Base-by-base conservation (phyloP, 2,329 filamentous ascomycete genomes). In the Sporothrix pseudoabietina region DNA sequence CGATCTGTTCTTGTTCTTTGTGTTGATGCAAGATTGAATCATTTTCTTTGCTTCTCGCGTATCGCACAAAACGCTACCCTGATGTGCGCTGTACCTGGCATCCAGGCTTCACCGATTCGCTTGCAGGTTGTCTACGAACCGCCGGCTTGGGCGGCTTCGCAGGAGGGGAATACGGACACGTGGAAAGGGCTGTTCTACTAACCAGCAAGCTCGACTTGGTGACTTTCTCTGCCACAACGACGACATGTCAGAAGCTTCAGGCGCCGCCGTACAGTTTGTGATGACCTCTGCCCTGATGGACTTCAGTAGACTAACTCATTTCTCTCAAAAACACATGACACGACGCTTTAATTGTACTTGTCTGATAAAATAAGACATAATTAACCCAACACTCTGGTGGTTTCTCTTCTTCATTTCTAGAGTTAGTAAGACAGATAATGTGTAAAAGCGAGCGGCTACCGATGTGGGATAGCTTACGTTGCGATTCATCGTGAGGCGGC, bases 401-500 rank as follows among this genome's bases (percentile, higher is more conserved):
- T 55, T 6, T 55, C 52, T 55, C 22, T 26, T 55, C 52, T 26
- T 22, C 52, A 55, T 26, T 55, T 55, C 52, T 12, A 9, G 54
- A 57, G 22, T 32, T 57, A 57, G 54, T 57, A 57, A 30, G 26
- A 9, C 54, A 57, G 54, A 55, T 8, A 30, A 55, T 55, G 52
- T 22, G 35, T 35, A 55, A 55, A n/a, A 26, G n/a, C n/a, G 52
- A 55, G 52, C 52, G n/a, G 52, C 52, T 55, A 8, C 2, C 1
- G n/a, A 55, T 55, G 52, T 55, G 52, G 52, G n/a, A 55, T 35
- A 8, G 22, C 54, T 57, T 57, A 57, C 54, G 26, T 57, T 57
- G 22, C 26, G 22, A 8, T 91, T 91, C 22, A 92, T 84, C 0
- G 87, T 90, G 73, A 92, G 80, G 74, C 86, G 85, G 69, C 90